phyloP scores from a whole-genome alignment of 1,139 yeast genomes.

The Arxiozyma slooffiae region DNA sequence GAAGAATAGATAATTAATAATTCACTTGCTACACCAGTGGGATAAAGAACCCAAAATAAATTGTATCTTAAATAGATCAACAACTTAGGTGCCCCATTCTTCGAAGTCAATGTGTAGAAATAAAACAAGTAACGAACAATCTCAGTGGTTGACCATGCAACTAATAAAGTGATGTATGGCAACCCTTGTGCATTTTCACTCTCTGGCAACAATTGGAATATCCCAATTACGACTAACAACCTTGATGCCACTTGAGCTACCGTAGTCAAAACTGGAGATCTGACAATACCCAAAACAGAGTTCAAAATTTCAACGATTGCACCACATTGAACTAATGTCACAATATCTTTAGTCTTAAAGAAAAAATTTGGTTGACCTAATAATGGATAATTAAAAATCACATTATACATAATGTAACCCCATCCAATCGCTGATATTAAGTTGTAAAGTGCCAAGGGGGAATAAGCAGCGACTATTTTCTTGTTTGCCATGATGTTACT shows the following conservation, averaged over 20 bases:
- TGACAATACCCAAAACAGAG: constrained; percentile 66
- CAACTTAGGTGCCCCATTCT: constrained; percentile 42
- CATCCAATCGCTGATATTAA: constrained; percentile 58
- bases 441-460: constrained; percentile 44
- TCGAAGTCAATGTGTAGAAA: constrained; percentile 37
- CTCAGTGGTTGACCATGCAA: constrained; percentile 90
- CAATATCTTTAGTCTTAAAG: constrained; percentile 47
- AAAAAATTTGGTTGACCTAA: constrained; percentile 53
- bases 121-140: constrained; percentile 79
- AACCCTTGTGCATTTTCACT: constrained; percentile 44
- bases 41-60: constrained; percentile 73
- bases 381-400: constrained; percentile 33
- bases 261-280: constrained; percentile 78
- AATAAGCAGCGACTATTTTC: constrained; percentile 14
- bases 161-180: constrained; percentile 54
- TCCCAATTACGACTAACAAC: constrained; percentile 72
- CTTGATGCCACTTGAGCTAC: constrained; percentile 81
- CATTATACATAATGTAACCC: constrained; percentile 47
- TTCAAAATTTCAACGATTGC: constrained; percentile 79
- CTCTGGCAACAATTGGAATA: constrained; percentile 65
- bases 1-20: constrained; percentile 60
- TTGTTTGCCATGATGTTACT: constrained; percentile 12
- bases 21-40: constrained; percentile 85
- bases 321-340: constrained; percentile 66
- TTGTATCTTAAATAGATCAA: constrained; percentile 74